Conservation (phyloP, 768 basidiomycete species). For the Amanita subjunquillea region DNA sequence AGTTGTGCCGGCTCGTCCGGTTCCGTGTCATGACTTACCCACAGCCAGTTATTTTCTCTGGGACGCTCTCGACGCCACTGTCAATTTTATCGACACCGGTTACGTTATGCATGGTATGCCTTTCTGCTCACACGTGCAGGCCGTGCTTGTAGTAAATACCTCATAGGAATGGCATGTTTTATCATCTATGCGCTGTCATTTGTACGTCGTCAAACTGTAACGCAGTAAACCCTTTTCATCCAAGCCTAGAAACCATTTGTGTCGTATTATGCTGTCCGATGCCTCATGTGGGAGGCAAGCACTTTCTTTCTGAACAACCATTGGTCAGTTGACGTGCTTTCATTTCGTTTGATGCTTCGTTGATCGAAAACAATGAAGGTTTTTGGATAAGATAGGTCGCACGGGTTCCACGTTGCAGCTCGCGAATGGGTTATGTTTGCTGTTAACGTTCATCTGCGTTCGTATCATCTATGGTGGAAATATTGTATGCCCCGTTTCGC, state of each 20-base stretch:
- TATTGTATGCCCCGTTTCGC: conserved; percentile 21
- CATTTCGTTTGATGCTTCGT: neutral
- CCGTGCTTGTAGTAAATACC: neutral
- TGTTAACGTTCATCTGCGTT: conserved; percentile 58
- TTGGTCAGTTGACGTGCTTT: conserved; percentile 38
- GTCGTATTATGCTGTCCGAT: conserved; percentile 69
- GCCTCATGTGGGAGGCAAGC: conserved; percentile 78
- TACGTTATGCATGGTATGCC: conserved; percentile 65
- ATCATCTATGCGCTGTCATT: conserved; percentile 59
- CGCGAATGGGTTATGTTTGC: conserved; percentile 60
- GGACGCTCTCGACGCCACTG: conserved; percentile 64
- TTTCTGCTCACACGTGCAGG: neutral
- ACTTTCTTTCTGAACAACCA: conserved; percentile 86
- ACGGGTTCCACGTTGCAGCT: conserved; percentile 62
- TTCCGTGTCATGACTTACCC: conserved; percentile 3
- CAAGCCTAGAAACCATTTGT: conserved; percentile 56
- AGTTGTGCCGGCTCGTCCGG: conserved; percentile 11
- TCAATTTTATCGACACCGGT: conserved; percentile 61
- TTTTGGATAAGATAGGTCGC: conserved; percentile 65
- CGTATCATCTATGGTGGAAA: conserved; percentile 63
- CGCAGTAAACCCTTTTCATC: neutral
- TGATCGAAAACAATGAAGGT: conserved; percentile 28
- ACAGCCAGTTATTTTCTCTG: conserved; percentile 64
- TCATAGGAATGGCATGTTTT: conserved; percentile 49
- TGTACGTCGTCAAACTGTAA: conserved; percentile 30